Conservation (phyloP, 73 alveolate genomes). For the Strombidium stylifer region DNA sequence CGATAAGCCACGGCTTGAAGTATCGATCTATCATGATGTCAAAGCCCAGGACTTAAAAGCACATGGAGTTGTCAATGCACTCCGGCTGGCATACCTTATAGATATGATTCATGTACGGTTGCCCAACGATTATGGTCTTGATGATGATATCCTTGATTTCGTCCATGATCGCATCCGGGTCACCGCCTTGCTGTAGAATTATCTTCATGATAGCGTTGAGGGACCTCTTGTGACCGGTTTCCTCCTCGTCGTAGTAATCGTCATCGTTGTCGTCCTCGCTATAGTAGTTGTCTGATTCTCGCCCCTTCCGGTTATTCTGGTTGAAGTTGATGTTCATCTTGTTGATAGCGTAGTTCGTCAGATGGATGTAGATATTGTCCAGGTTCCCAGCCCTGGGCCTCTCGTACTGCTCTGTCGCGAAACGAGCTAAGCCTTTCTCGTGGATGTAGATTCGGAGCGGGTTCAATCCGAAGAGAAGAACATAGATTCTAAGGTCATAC, state of each 20-base stretch:
- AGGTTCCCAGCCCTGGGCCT: conserved; percentile 29
- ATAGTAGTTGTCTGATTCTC: too few species aligned
- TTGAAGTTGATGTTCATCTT: conserved; percentile 65
- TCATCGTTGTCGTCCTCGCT: conserved; percentile 51
- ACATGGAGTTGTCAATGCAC: conserved; percentile 49
- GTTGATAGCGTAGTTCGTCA: conserved; percentile 83
- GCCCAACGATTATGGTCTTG: conserved; percentile 47
- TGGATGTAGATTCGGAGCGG: conserved; percentile 79
- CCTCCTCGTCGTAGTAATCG: conserved; percentile 50
- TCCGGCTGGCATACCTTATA: conserved; percentile 48
- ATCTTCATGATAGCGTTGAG: conserved; percentile 30
- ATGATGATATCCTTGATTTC: conserved; percentile 56
- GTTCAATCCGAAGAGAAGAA: conserved; percentile 69
- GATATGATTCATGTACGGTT: conserved; percentile 45
- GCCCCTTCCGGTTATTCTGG: too few species aligned
- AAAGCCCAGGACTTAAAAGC: conserved; percentile 66
- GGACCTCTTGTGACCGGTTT: conserved; percentile 66
- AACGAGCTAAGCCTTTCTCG: conserved; percentile 79
- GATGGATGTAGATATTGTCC: conserved; percentile 66
- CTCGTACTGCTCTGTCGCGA: conserved; percentile 82
- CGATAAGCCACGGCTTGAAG: conserved; percentile 88
- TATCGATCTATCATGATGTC: conserved; percentile 87
- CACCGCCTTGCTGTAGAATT: conserved; percentile 31
- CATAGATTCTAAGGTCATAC: conserved; percentile 84
- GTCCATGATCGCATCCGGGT: conserved; percentile 20